Evolutionary conservation across 768 basidiomycete species (phyloP).

Genomic region (Cubamyces lactineus): DNA sequence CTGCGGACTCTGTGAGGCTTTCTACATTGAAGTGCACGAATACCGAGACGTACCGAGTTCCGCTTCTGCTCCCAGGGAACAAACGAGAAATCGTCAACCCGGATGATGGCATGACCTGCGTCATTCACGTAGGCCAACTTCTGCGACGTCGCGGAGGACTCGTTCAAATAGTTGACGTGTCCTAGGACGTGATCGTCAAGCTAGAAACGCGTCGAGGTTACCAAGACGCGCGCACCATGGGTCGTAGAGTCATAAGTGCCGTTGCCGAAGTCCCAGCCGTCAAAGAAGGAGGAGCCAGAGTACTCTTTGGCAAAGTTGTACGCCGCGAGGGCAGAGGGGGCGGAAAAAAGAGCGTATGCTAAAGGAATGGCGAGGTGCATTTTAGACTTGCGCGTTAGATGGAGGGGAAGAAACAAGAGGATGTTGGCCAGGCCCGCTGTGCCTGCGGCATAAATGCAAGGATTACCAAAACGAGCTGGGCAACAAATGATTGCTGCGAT

Average conservation of each 20-base stretch:
- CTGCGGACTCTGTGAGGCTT: constrained; percentile 28
- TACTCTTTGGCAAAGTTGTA: constrained; percentile 39
- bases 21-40: background rate
- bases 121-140: constrained; percentile 61
- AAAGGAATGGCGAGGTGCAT: constrained; percentile 15
- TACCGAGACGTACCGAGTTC: constrained; percentile 51
- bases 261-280: constrained; percentile 45
- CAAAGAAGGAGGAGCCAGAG: constrained; percentile 45
- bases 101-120: constrained; percentile 66
- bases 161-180: constrained; percentile 61
- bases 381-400: background rate
- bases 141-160: constrained; percentile 47
- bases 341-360: constrained; percentile 17
- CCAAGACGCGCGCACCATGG: constrained; percentile 28
- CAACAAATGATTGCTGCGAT: no score
- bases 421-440: background rate
- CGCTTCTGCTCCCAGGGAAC: constrained; percentile 57
- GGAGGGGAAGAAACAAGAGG: constrained; percentile 3
- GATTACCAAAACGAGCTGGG: no score
- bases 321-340: constrained; percentile 9
- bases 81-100: constrained; percentile 69
- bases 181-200: constrained; percentile 52
- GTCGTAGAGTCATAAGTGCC: constrained; percentile 41
- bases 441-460: no score
- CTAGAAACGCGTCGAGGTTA: background rate